These are phyloP conservation scores for Calonectria honghensis DNA, from an alignment of 2,329 filamentous ascomycete genomes.

Conservation along the genomic window DNA sequence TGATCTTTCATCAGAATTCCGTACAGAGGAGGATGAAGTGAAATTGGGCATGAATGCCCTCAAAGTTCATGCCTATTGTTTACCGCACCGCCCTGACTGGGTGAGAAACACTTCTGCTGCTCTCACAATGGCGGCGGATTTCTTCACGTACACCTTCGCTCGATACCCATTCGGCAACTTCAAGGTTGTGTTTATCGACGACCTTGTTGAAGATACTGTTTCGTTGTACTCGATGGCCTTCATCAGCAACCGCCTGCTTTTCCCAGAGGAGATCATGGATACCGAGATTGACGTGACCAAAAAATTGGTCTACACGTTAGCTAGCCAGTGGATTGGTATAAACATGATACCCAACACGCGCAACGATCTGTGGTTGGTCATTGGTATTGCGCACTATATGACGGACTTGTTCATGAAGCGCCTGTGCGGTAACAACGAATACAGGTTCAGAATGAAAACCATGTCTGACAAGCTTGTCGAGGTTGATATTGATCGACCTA, in stretches of 20 bases:
- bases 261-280: constrained; percentile 89
- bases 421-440: constrained; percentile 95
- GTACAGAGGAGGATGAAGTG: constrained; percentile 93
- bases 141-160: constrained; percentile 90
- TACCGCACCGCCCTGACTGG: constrained; percentile 88
- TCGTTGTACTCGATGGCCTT: constrained; percentile 90
- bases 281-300: constrained; percentile 88
- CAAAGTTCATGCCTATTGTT: constrained; percentile 92
- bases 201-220: constrained; percentile 84
- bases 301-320: constrained; percentile 86
- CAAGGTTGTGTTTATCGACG: constrained; percentile 95
- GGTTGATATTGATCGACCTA: constrained; percentile 87
- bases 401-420: constrained; percentile 93
- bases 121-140: constrained; percentile 90
- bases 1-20: constrained; percentile 88
- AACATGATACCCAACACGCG: constrained; percentile 90
- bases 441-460: constrained; percentile 91
- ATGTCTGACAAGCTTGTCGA: constrained; percentile 89
- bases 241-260: constrained; percentile 90
- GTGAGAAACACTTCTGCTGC: constrained; percentile 91
- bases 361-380: constrained; percentile 89
- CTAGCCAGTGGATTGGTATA: constrained; percentile 95
- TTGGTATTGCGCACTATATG: constrained; percentile 95
- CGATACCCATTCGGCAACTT: constrained; percentile 94
- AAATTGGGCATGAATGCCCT: constrained; percentile 91